Conservation (phyloP, 768 basidiomycete species). For the Thelephora ganbajun region DNA sequence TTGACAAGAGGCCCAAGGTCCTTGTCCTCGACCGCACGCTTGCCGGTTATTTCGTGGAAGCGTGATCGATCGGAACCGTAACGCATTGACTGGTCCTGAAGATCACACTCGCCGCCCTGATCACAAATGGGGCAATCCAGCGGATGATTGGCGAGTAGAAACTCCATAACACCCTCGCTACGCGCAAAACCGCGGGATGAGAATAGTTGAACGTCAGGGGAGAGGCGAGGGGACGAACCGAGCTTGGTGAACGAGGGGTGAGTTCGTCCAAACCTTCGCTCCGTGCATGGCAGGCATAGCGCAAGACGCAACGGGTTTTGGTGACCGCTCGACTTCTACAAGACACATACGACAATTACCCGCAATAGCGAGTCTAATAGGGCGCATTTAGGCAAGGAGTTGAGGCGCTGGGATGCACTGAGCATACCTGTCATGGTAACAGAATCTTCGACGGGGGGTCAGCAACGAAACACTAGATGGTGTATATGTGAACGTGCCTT, state of each 20-base stretch:
- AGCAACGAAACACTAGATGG: neutral
- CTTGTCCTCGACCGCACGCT: slow-evolving; percentile 97
- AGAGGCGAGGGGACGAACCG: slow-evolving; percentile 27
- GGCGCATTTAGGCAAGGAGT: slow-evolving; percentile 11
- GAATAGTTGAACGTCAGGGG: neutral
- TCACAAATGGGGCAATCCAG: slow-evolving; percentile 98
- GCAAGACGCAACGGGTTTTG: slow-evolving; percentile 91
- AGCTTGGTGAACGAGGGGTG: slow-evolving; percentile 80
- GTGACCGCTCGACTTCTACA: slow-evolving; percentile 92
- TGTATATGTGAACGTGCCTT: slow-evolving; percentile 30
- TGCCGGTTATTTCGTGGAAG: slow-evolving; percentile 97
- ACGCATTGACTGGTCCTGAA: slow-evolving; percentile 98
- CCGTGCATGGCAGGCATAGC: slow-evolving; percentile 98
- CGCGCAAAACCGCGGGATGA: neutral
- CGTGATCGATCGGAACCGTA: slow-evolving; percentile 96
- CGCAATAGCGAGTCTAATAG: slow-evolving; percentile 74
- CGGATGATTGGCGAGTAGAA: slow-evolving; percentile 93
- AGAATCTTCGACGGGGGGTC: slow-evolving; percentile 38
- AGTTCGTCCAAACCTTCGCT: slow-evolving; percentile 85
- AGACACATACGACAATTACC: slow-evolving; percentile 99
- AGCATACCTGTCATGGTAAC: slow-evolving; percentile 70
- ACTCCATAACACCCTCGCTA: slow-evolving; percentile 98
- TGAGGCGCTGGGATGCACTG: neutral
- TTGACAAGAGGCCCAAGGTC: slow-evolving; percentile 96
- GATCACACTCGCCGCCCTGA: slow-evolving; percentile 96